A percentile compares a stretch with the other conserved stretches of the same genome.
phyloP scores from a whole-genome alignment of 192 early-diverging fungal species.

The Coemansia sp. region DNA sequence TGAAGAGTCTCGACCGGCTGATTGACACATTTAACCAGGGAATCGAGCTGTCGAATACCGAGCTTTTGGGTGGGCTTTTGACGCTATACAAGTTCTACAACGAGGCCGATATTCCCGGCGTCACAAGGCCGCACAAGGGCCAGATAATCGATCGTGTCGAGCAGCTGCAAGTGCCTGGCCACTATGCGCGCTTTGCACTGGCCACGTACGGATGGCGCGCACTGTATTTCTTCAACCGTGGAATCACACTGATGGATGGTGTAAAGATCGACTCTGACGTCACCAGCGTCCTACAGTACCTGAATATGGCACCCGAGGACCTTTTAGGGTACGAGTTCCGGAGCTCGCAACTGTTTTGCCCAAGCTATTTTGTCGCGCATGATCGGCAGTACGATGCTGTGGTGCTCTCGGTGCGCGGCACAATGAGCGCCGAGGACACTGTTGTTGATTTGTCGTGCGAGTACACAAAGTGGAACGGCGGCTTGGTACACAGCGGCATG shows the following conservation, averaged over 20 bases:
- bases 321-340: slow-evolving; percentile 69
- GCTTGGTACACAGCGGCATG: slow-evolving; percentile 74
- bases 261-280: slow-evolving; percentile 67
- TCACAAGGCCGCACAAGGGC: slow-evolving; percentile 40
- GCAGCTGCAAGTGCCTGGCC: slow-evolving; percentile 55
- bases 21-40: slow-evolving; percentile 63
- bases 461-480: slow-evolving; percentile 76
- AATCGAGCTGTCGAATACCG: slow-evolving; percentile 65
- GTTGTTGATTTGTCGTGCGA: slow-evolving; percentile 75
- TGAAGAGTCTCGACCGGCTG: slow-evolving; percentile 52
- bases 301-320: slow-evolving; percentile 62
- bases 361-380: slow-evolving; percentile 69
- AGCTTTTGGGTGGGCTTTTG: slow-evolving; percentile 63
- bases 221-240: slow-evolving; percentile 71
- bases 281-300: slow-evolving; percentile 62
- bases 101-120: slow-evolving; percentile 41
- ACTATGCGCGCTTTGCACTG: slow-evolving; percentile 60
- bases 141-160: slow-evolving; percentile 31
- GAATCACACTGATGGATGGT: slow-evolving; percentile 66
- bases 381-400: slow-evolving; percentile 65
- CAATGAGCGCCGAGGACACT: slow-evolving; percentile 73
- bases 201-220: slow-evolving; percentile 75
- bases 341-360: slow-evolving; percentile 63
- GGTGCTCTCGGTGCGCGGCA: slow-evolving; percentile 67
- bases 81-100: slow-evolving; percentile 67